Conservation (phyloP, 495 filamentous ascomycete genomes). For the Xylaria telfairii region DNA sequence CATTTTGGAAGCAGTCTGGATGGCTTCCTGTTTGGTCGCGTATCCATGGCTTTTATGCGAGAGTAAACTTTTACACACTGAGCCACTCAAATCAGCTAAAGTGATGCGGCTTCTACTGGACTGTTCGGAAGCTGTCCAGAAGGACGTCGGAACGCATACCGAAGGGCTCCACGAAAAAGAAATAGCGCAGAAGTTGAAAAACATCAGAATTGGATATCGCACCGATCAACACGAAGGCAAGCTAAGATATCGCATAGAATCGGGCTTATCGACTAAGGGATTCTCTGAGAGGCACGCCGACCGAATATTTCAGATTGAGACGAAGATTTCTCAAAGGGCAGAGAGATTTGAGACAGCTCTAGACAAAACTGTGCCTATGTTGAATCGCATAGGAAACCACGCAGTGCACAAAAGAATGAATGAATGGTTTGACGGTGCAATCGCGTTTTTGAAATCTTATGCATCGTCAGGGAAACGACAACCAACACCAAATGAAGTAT, state of each 20-base stretch:
- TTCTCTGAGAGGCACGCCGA: neutral
- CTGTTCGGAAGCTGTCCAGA: neutral
- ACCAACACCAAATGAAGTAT: conserved; percentile 1
- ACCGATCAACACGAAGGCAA: neutral
- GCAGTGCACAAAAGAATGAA: neutral
- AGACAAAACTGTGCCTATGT: neutral
- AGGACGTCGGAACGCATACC: neutral
- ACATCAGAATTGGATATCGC: conserved; percentile 1
- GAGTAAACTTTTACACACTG: conserved; percentile 7
- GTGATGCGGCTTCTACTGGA: conserved; percentile 15
- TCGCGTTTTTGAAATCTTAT: neutral
- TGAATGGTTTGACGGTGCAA: neutral
- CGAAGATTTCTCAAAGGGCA: neutral
- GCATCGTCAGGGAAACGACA: neutral
- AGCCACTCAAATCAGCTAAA: conserved; percentile 14
- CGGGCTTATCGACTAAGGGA: neutral
- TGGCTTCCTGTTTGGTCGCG: conserved; percentile 16
- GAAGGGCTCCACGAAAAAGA: neutral
- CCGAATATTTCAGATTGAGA: neutral
- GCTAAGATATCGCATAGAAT: neutral
- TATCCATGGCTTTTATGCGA: conserved; percentile 12
- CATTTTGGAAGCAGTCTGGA: conserved; percentile 22
- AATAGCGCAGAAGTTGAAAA: neutral
- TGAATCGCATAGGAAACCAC: neutral
- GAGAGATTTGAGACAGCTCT: neutral